These are phyloP conservation scores for Macrocybe gigantea DNA, from an alignment of 768 basidiomycete genomes.

Conservation along the genomic window DNA sequence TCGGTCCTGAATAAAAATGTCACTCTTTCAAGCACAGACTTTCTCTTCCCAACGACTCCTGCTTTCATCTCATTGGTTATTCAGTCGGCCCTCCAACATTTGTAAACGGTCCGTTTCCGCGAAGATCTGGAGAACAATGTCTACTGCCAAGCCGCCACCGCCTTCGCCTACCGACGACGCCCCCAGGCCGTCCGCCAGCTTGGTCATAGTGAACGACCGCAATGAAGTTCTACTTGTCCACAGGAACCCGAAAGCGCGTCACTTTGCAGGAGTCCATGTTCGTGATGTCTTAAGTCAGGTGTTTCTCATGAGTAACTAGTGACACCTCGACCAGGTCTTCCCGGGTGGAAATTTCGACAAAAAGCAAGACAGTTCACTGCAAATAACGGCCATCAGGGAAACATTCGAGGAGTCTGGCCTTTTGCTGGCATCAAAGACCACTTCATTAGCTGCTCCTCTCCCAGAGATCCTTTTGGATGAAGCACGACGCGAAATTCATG, in stretches of 20 bases:
- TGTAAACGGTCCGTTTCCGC: too few relatives aligned
- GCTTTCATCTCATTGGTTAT: too few relatives aligned
- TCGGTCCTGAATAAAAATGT: too few relatives aligned
- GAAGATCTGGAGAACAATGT: too few relatives aligned
- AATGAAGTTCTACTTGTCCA: conserved; percentile 72
- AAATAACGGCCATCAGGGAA: conserved; percentile 66
- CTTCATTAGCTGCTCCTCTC: conserved; percentile 24
- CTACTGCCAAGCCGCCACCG: not conserved
- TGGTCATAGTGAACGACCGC: conserved; percentile 56
- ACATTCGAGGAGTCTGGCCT: conserved; percentile 75
- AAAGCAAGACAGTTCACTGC: conserved; percentile 49
- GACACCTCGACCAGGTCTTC: conserved; percentile 47
- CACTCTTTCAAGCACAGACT: too few relatives aligned
- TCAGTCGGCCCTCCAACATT: too few relatives aligned
- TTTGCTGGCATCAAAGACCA: conserved; percentile 36
- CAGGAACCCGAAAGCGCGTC: conserved; percentile 54
- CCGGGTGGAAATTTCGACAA: conserved; percentile 69
- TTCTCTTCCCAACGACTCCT: too few relatives aligned
- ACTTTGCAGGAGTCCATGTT: conserved; percentile 67
- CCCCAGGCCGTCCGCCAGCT: conserved; percentile 62
- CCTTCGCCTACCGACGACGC: conserved; percentile 2
- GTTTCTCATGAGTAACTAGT: not conserved
- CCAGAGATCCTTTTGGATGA: conserved; percentile 30
- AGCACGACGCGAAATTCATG: conserved; percentile 52
- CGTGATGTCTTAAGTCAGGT: conserved; percentile 14